Evolutionary conservation across 345 rosid species (phyloP), one percentile per base, ranked within the genome.

Genomic region (Salix viminalis): DNA sequence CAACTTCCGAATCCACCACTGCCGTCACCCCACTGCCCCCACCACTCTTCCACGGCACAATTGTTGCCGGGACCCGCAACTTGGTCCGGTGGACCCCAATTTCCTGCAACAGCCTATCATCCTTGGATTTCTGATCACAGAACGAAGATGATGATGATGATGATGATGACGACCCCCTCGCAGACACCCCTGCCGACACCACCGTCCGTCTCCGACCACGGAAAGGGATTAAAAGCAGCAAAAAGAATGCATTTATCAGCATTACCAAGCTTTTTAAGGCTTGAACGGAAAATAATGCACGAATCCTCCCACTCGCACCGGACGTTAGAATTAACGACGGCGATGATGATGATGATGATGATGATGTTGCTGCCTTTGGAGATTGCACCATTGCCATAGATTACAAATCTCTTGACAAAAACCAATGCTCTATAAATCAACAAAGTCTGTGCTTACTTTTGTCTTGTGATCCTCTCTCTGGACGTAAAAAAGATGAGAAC

Each of bases 251-350:
- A 13, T 86, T 82, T 39, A 89, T 69, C 6, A 88, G 41, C 60
- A 86, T 10, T 16, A 89, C 16, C 30, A 86, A 70, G 10, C 88
- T 87, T 75, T 54, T 87, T 61, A 90, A 80, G 64, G 85, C 83
- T 21, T 89, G 83, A 58, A 83, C 77, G 4, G 91, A 90, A 75
- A 95, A 89, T 75, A 93, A 83, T 7, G 90, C 93, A 71, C 83
- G 86, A 15, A 93, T 82, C 4, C 96, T 87, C 18, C 94, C 97
- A 80, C 97, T 93, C 0, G 97, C 97, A 12, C 97, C 97, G 14
- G 97, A 95, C 0, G 97, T 93, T 12, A 93, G 64, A 70, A 94
- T 90, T 83, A 87, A 77, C 11, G 89, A 72, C 69, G 90, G 73
- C 21, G 92, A 23, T 30, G 88, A 36, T 6, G 76, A 65, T 1